Evolutionary conservation across 441 rosid genomes (phyloP), one percentile per base, ranked within the genome.

Genomic region (Corymbia calophylla): DNA sequence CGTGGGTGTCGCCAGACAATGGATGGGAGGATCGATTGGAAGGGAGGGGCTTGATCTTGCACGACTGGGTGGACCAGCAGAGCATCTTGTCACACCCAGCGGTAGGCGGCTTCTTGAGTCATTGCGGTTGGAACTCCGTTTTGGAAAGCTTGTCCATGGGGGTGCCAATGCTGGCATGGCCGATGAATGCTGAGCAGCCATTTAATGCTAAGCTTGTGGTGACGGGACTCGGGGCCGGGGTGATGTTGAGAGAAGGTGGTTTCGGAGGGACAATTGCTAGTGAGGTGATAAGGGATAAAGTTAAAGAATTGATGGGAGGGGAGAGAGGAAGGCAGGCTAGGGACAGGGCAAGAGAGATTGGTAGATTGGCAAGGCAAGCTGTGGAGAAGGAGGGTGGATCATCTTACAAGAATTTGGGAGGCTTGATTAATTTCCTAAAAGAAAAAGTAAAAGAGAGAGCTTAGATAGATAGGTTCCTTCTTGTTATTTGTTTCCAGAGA

Each of bases 41-140:
- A 23, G 54, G 32, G 7, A 90, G 51, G 53, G 92, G 93, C 7
- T 49, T 93, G 89, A 54, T 93, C 17, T 35, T 88, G 9, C 87
- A 81, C 8, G 91, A 88, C 9, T 93, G 92, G 93, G 91, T 89
- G 18, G 90, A 93, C 49, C 93, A 73, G 44, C 89, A 90, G 16
- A 7, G 35, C 14, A 91, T 92, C 66, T 86, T 93, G n/a, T 68
- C 54, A 8, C 92, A 92, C 60, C 88, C 64, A 1, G 80, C 89
- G 6, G 80, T 49, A 9, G 91, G 91, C 8, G 93, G 89, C 39
- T 94, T 94, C 89, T 55, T 92, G 87, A 93, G 92, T 44, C 93
- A 93, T 9, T 93, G 94, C 16, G 92, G 93, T 3, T 93, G 93
- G 93, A 93, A 93, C 81, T 92, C 93, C 6, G 89, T 92, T 53